Percentiles rank a stretch among this genome's conserved stretches.
Conservation (phyloP, 345 rosid genomes). For the Eucalyptus sp. region DNA sequence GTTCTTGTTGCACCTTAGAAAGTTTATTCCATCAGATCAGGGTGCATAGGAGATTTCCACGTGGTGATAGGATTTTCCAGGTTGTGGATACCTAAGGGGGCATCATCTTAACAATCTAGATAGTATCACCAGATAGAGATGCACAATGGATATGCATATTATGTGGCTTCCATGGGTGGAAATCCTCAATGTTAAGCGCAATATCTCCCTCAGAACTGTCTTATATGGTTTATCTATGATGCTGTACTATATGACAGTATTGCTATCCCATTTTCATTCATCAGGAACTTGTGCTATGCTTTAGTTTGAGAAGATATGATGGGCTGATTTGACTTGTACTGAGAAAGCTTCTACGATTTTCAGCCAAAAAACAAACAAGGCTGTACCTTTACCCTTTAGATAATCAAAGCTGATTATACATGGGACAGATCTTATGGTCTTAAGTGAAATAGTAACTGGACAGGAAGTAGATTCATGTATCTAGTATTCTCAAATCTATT, state of each 20-base stretch:
- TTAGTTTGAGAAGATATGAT: not conserved
- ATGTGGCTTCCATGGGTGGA: not conserved
- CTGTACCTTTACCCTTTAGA: not conserved
- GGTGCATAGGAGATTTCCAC: not conserved
- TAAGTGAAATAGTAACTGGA: not conserved
- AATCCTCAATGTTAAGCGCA: not conserved
- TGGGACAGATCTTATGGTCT: not conserved
- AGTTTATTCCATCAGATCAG: not conserved
- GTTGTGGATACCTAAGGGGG: not conserved
- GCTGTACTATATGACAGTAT: not conserved
- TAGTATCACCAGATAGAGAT: not conserved
- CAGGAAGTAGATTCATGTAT: not conserved
- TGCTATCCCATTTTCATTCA: not conserved
- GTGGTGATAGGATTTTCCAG: not conserved
- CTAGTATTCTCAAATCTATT: not conserved
- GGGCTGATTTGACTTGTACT: not conserved
- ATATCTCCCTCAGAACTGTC: not conserved
- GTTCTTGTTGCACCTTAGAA: not conserved
- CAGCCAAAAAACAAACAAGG: not conserved
- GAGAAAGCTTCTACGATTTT: not conserved
- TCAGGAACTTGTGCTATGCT: not conserved
- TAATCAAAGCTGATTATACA: not conserved
- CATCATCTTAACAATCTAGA: not conserved
- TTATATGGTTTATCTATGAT: not conserved
- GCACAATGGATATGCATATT: not conserved